Evolutionary conservation across 148 eudicot species (phyloP), one percentile per base, ranked within the genome.

Genomic region (Heliosperma pusillum): DNA sequence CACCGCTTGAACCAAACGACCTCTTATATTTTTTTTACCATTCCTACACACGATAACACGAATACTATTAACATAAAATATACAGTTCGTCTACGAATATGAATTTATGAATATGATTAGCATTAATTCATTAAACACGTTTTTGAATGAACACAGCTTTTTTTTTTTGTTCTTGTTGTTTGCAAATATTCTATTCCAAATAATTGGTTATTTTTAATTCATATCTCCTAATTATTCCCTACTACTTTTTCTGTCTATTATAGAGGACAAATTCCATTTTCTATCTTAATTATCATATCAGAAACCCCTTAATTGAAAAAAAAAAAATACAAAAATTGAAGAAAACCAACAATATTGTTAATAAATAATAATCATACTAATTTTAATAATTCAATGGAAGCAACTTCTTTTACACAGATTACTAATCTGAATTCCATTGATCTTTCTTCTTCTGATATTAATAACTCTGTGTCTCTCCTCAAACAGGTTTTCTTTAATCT

Each of bases 401-500:
- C 68, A 30, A 3, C 21, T 76, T 56, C 62, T 10, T 56, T 63
- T 17, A 26, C 76, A n/a, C 79, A 73, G 33, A 70, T 78, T n/a
- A 80, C 87, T 76, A 36, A 29, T 11, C 86, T 94, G 72, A 90
- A 89, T 30, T 87, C 90, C 66, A 85, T 94, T 80, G 96, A 94
- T 86, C 93, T 94, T 76, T 88, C 97, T 2, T 72, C 79, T 70
- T 81, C 88, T 21, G 83, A 94, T 75, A 78, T 82, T 58, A 78
- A 82, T 21, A 75, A 76, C 56, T 86, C 91, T 10, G 98, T 92
- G 53, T 82, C 93, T 52, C 86, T 87, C 71, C 89, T 94, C 76
- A 92, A 89, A 72, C 92, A 92, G 96, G 97, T 83, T 69, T 60
- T 9, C 42, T 13, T 77, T 67, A 81, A 0, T 65, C 71, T 69